phyloP scores from a whole-genome alignment of 129 eudicot species.

The Heracleum sosnowskyi region DNA sequence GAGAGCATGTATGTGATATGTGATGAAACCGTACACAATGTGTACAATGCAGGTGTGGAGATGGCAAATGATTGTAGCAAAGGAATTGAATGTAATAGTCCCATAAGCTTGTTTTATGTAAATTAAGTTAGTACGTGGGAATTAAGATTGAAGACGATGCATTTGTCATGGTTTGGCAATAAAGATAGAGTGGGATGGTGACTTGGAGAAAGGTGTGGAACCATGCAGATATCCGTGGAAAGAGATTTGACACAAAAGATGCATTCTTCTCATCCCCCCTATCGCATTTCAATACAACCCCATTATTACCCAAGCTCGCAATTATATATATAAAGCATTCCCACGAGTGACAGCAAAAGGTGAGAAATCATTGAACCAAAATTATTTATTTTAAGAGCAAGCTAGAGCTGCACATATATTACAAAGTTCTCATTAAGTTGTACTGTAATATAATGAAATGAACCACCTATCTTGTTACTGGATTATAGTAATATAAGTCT shows the following conservation, averaged over 20 bases:
- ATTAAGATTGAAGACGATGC: conserved; percentile 29
- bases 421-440: too few relatives aligned
- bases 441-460: too few relatives aligned
- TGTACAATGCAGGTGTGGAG: conserved; percentile 20
- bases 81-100: conserved; percentile 5
- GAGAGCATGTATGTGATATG: conserved; percentile 1
- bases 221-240: conserved; percentile 69
- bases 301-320: conserved; percentile 14
- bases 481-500: background rate
- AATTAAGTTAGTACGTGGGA: conserved; percentile 23
- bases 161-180: conserved; percentile 59
- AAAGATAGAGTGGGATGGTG: conserved; percentile 61
- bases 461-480: background rate
- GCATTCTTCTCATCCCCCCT: conserved; percentile 21
- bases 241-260: conserved; percentile 71
- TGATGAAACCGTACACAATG: conserved; percentile 27
- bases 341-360: conserved; percentile 1
- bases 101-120: conserved; percentile 21
- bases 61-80: background rate
- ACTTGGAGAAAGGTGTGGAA: conserved; percentile 72
- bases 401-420: too few relatives aligned
- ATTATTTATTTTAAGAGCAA: background rate
- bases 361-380: background rate
- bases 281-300: conserved; percentile 22
- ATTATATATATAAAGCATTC: background rate